A percentile compares a stretch with the other conserved stretches of the same genome.
Evolutionary conservation across 2,329 filamentous ascomycete genomes (phyloP).

Genomic region (Fusarium sp.): DNA sequence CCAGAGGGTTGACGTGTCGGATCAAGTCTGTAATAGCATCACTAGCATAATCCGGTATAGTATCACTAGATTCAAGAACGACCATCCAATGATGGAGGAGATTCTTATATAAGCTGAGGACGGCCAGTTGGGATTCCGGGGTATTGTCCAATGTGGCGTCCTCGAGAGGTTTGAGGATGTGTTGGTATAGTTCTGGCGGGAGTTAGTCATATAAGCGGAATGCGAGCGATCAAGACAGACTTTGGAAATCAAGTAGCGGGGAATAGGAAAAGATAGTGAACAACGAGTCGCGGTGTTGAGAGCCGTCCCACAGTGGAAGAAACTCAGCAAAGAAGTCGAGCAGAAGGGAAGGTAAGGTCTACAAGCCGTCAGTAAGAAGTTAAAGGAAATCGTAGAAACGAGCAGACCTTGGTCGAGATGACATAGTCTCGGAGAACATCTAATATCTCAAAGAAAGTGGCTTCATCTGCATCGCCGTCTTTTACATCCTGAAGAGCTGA

Average conservation of each 20-base stretch:
- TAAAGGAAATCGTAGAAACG: neutral
- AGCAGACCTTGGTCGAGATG: constrained; percentile 64
- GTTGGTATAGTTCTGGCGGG: constrained; percentile 60
- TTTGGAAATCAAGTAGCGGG: constrained; percentile 66
- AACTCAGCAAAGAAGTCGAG: constrained; percentile 65
- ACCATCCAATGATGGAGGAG: constrained; percentile 72
- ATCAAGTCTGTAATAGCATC: constrained; percentile 57
- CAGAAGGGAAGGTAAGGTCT: constrained; percentile 62
- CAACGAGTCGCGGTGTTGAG: constrained; percentile 63
- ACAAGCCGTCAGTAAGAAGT: constrained; percentile 19
- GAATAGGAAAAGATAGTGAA: constrained; percentile 68
- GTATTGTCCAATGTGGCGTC: constrained; percentile 61
- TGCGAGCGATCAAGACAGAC: constrained; percentile 52
- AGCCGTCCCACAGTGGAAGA: constrained; percentile 72
- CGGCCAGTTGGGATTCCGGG: constrained; percentile 63
- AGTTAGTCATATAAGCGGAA: constrained; percentile 36
- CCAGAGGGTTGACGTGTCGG: constrained; percentile 65
- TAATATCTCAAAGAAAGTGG: constrained; percentile 65
- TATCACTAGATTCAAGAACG: constrained; percentile 55
- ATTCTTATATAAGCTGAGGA: constrained; percentile 75
- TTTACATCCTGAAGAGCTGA: constrained; percentile 67
- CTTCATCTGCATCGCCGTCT: constrained; percentile 62
- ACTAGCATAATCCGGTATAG: constrained; percentile 52
- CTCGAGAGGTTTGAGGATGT: constrained; percentile 66
- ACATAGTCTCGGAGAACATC: constrained; percentile 68